Percentiles rank a stretch among this genome's conserved stretches.
phyloP scores from a whole-genome alignment of 257 asterid genomes.

The Scutellaria minor region DNA sequence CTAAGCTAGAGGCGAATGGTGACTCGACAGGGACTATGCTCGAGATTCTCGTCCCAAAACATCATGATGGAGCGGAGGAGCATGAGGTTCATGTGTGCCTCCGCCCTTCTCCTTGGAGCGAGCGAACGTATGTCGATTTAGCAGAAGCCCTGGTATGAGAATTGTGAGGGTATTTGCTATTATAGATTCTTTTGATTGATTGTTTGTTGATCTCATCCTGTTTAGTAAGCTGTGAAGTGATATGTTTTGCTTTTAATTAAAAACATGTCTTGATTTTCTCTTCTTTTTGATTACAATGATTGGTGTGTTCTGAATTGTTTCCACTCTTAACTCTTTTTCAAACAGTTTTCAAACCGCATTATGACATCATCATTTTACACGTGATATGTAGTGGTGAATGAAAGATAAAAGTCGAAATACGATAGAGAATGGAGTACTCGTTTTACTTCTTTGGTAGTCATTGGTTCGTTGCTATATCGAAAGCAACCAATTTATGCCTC shows the following conservation, averaged over 20 bases:
- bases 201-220: conserved; percentile 15
- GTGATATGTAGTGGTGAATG: too few species aligned
- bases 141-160: conserved; percentile 37
- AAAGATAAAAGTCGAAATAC: too few species aligned
- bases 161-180: conserved; percentile 12
- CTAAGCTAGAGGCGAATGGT: conserved; percentile 38
- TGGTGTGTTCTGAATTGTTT: conserved; percentile 11
- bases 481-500: too few species aligned
- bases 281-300: background rate
- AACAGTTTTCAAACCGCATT: background rate
- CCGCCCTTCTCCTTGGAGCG: conserved; percentile 40
- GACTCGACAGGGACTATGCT: conserved; percentile 39
- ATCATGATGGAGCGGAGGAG: conserved; percentile 35
- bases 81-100: conserved; percentile 43
- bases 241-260: background rate
- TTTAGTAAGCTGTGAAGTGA: background rate
- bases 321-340: background rate
- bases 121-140: conserved; percentile 32
- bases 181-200: conserved; percentile 31
- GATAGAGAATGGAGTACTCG: too few species aligned
- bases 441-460: too few species aligned
- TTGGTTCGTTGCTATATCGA: too few species aligned
- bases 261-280: conserved; percentile 1
- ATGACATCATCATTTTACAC: too few species aligned
- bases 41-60: conserved; percentile 42